These are phyloP conservation scores for Colletotrichum simmondsii DNA, from an alignment of 2,329 filamentous ascomycete genomes.

Conservation along the genomic window DNA sequence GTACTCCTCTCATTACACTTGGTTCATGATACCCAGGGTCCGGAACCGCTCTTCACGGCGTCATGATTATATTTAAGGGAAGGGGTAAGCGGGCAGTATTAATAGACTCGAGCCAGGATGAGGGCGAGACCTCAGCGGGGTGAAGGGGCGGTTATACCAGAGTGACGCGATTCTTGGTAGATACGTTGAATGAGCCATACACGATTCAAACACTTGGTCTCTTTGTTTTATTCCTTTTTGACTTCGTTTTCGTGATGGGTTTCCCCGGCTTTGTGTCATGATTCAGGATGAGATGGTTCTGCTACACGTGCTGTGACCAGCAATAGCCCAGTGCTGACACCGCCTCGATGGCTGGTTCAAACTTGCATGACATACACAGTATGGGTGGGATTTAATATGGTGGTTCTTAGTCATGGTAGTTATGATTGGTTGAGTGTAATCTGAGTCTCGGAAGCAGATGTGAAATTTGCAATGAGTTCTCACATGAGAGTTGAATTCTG, in stretches of 20 bases:
- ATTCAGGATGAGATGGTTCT: constrained; percentile 4
- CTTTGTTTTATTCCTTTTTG: no score
- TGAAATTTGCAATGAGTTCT: neutral
- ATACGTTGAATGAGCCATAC: neutral
- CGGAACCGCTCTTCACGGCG: neutral
- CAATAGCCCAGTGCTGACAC: neutral
- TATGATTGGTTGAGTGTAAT: neutral
- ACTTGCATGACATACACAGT: neutral
- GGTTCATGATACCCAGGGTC: constrained; percentile 13
- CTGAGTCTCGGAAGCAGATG: neutral
- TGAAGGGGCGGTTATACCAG: neutral
- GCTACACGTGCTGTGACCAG: constrained; percentile 5
- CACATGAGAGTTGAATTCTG: no score
- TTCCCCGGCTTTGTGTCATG: neutral
- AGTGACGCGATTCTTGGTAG: neutral
- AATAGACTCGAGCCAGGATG: neutral
- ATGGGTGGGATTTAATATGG: no score
- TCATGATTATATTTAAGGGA: neutral
- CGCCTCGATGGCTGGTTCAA: neutral
- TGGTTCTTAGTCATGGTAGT: neutral
- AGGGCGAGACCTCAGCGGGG: neutral
- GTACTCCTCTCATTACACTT: neutral
- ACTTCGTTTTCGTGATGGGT: neutral
- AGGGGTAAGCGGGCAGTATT: neutral
- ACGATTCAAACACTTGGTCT: neutral